phyloP scores from a whole-genome alignment of 2,329 filamentous ascomycete genomes.

The Aureobasidium vineae region DNA sequence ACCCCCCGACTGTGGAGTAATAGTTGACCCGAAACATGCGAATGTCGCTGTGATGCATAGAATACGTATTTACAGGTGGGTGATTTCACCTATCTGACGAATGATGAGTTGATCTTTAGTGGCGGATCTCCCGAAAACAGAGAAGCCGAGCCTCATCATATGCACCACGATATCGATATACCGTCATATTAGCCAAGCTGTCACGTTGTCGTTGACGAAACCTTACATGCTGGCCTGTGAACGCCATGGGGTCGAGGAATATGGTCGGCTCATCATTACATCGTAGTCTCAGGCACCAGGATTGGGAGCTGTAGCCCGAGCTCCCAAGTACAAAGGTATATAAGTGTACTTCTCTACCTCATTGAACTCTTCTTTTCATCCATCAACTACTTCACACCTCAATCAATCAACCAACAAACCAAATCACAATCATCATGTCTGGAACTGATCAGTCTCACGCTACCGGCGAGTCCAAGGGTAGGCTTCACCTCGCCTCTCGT shows the following conservation, averaged over 20 bases:
- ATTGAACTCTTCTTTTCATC: not conserved
- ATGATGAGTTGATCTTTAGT: not conserved
- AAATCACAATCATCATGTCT: constrained; percentile 23
- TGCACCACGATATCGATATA: not conserved
- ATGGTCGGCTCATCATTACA: constrained; percentile 19
- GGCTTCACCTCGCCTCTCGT: not conserved
- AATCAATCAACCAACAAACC: not conserved
- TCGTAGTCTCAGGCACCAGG: constrained; percentile 7
- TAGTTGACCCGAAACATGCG: not conserved
- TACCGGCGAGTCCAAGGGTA: constrained; percentile 24
- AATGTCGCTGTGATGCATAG: not conserved
- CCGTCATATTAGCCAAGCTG: constrained; percentile 14
- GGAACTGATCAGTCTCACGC: constrained; percentile 26
- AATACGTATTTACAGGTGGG: not conserved
- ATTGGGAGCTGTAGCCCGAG: not conserved
- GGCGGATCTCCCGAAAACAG: not conserved
- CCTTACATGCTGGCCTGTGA: not conserved
- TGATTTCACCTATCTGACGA: not conserved
- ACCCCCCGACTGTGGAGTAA: constrained; percentile 1
- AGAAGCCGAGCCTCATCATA: constrained; percentile 1
- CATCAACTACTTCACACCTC: not conserved
- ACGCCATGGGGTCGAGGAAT: not conserved
- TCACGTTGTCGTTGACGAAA: not conserved
- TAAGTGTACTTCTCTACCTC: constrained; percentile 2
- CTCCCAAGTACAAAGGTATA: constrained; percentile 4